Percentiles rank a stretch among this genome's conserved stretches.
phyloP scores from a whole-genome alignment of 1,284 basidiomycete genomes.

The Ustilago crameri region DNA sequence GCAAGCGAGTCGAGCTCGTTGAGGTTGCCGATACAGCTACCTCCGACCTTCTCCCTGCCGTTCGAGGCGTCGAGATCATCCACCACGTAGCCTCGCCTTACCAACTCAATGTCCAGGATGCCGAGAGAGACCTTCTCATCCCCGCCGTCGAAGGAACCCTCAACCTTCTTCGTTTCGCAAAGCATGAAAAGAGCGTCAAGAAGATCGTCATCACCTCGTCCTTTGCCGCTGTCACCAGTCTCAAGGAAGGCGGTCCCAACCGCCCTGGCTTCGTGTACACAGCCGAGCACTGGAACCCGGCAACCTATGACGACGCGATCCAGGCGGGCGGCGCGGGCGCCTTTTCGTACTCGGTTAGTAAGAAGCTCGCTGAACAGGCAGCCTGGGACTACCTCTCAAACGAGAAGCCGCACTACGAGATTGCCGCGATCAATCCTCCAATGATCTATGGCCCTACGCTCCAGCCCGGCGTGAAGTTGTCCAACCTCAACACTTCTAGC shows the following conservation, averaged over 20 bases:
- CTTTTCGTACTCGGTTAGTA: constrained; percentile 58
- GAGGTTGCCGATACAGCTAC: constrained; percentile 66
- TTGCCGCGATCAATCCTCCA: constrained; percentile 58
- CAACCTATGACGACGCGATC: constrained; percentile 54
- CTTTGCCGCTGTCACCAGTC: constrained; percentile 60
- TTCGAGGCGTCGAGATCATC: constrained; percentile 58
- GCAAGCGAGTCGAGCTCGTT: constrained; percentile 54
- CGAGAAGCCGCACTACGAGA: constrained; percentile 46
- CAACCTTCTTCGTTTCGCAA: constrained; percentile 60
- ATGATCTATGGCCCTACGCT: constrained; percentile 61
- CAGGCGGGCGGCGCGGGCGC: constrained; percentile 51
- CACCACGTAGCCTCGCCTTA: constrained; percentile 57
- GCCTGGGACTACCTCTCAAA: constrained; percentile 59
- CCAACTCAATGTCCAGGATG: constrained; percentile 61
- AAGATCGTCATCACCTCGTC: constrained; percentile 63
- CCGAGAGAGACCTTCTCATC: constrained; percentile 64
- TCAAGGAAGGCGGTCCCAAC: constrained; percentile 57
- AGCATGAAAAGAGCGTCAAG: constrained; percentile 54
- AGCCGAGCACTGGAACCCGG: constrained; percentile 57
- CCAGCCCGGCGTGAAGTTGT: constrained; percentile 47
- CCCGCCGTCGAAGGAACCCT: constrained; percentile 68
- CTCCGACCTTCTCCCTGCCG: constrained; percentile 63
- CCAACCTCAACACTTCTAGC: constrained; percentile 60
- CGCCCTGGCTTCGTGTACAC: constrained; percentile 58
- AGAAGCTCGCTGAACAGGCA: constrained; percentile 63